These are phyloP conservation scores for Tetrahymena elliotti DNA, from an alignment of 73 alveolate genomes.

Conservation along the genomic window DNA sequence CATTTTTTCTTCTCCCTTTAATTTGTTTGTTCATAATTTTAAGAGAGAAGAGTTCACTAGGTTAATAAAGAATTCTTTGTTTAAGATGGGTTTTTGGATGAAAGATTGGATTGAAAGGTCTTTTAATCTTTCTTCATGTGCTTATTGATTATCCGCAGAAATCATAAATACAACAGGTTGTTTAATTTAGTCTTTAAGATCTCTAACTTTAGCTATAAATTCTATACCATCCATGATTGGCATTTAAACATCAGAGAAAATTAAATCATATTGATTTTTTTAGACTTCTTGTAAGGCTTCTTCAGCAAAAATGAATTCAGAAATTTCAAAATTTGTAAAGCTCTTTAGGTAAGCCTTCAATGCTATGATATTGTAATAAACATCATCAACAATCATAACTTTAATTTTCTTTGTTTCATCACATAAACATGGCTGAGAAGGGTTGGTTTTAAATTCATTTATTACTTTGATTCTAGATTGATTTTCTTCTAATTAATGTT, in stretches of 20 bases:
- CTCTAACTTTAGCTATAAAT: neutral
- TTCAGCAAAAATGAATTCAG: neutral
- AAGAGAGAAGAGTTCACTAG: neutral
- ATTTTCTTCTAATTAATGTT: neutral
- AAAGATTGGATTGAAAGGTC: neutral
- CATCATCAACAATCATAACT: neutral
- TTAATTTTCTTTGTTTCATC: neutral
- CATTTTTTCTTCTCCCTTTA: neutral
- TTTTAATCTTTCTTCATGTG: neutral
- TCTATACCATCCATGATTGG: neutral
- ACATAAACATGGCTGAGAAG: neutral
- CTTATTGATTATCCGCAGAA: neutral
- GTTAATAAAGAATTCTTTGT: neutral
- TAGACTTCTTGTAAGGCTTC: neutral
- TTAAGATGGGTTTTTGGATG: neutral
- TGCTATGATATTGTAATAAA: neutral
- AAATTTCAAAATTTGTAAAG: neutral
- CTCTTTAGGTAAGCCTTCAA: neutral
- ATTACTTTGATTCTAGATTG: neutral
- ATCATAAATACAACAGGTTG: neutral
- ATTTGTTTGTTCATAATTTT: neutral
- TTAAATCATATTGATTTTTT: neutral
- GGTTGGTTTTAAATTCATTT: neutral
- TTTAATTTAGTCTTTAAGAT: neutral
- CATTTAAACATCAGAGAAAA: neutral